phyloP scores from a whole-genome alignment of 257 asterid genomes.

The Nicotiana noctiflora region DNA sequence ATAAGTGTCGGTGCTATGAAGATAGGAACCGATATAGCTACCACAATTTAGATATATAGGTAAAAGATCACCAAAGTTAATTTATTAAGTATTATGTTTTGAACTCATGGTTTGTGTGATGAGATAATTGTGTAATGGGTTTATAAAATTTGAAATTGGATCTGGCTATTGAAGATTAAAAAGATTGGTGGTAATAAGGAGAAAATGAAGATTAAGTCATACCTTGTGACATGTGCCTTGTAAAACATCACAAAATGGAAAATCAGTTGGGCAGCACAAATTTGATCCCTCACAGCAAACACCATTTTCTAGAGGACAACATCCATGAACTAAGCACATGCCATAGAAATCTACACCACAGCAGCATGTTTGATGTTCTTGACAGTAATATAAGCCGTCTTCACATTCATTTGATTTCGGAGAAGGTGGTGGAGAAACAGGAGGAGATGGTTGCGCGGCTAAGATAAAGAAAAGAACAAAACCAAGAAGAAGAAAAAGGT shows the following conservation, averaged over 20 bases:
- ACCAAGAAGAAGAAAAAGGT: not conserved
- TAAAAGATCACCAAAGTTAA: not conserved
- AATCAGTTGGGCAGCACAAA: slow-evolving; percentile 2
- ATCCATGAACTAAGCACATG: slow-evolving; percentile 6
- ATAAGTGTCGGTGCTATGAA: not conserved
- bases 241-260: slow-evolving; percentile 10
- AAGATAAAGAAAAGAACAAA: not conserved
- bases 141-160: no score
- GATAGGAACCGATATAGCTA: no score
- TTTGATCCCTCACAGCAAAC: slow-evolving; percentile 11
- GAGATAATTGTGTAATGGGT: not conserved
- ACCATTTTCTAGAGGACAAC: slow-evolving; percentile 8
- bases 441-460: slow-evolving; percentile 9
- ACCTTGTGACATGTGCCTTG: slow-evolving; percentile 12
- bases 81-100: not conserved
- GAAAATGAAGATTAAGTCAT: not conserved
- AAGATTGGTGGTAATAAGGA: not conserved
- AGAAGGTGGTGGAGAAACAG: slow-evolving; percentile 4
- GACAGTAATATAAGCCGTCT: slow-evolving; percentile 13
- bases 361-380: slow-evolving; percentile 13
- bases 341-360: slow-evolving; percentile 5
- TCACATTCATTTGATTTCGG: slow-evolving; percentile 17
- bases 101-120: not conserved
- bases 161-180: not conserved
- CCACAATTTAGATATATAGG: no score